phyloP scores from a whole-genome alignment of 306 rosid genomes.

The Sophora flavescens region DNA sequence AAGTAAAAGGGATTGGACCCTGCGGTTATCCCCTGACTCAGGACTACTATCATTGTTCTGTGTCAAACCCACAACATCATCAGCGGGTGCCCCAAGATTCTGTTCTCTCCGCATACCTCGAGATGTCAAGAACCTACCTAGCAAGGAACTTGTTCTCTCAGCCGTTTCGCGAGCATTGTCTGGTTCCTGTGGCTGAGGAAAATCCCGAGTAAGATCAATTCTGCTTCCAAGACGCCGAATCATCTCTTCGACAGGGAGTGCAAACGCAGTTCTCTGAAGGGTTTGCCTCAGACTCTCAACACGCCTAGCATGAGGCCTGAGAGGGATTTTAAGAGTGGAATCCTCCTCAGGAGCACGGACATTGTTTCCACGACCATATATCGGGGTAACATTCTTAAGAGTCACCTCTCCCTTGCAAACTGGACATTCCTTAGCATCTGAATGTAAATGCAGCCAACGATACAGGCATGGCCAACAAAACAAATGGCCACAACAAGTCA shows the following conservation, averaged over 20 bases:
- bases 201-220: slow-evolving; percentile 72
- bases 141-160: slow-evolving; percentile 68
- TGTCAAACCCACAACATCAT: slow-evolving; percentile 68
- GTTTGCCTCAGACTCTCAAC: slow-evolving; percentile 94
- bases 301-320: slow-evolving; percentile 82
- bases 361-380: slow-evolving; percentile 83
- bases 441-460: slow-evolving; percentile 85
- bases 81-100: slow-evolving; percentile 49
- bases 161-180: slow-evolving; percentile 62
- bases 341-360: slow-evolving; percentile 66
- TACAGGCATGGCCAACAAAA: slow-evolving; percentile 95
- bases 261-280: slow-evolving; percentile 69
- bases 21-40: slow-evolving; percentile 66
- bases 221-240: slow-evolving; percentile 83
- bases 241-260: slow-evolving; percentile 85
- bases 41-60: slow-evolving; percentile 50
- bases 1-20: slow-evolving; percentile 59
- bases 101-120: slow-evolving; percentile 85
- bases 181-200: slow-evolving; percentile 58
- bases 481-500: slow-evolving; percentile 96
- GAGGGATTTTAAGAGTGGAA: slow-evolving; percentile 73
- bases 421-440: slow-evolving; percentile 93
- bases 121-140: slow-evolving; percentile 80
- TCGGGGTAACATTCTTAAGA: slow-evolving; percentile 76
- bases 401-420: slow-evolving; percentile 97